These are phyloP conservation scores for Lolium rigidum DNA, from an alignment of 176 grass and related monocot species.

Conservation along the genomic window DNA sequence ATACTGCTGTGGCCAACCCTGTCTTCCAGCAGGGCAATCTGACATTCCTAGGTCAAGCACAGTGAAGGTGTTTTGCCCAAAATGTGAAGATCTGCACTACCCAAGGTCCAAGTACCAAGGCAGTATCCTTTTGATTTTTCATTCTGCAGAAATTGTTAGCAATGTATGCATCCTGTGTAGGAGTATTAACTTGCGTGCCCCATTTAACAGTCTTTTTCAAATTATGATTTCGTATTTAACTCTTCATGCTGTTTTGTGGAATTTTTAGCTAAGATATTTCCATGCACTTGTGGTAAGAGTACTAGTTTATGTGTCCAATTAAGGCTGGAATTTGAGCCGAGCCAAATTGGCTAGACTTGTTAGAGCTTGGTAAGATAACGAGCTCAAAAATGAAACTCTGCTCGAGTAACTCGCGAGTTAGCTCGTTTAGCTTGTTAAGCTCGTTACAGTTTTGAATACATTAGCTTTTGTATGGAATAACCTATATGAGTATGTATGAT, in stretches of 20 bases:
- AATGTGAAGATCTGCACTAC: slow-evolving; percentile 95
- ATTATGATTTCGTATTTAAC: neutral
- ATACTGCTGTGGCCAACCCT: slow-evolving; percentile 92
- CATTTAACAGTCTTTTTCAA: neutral
- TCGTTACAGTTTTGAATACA: no score
- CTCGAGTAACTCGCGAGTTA: no score
- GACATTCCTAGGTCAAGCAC: slow-evolving; percentile 93
- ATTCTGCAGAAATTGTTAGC: neutral
- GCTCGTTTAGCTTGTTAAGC: no score
- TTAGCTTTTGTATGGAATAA: no score
- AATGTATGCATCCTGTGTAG: neutral
- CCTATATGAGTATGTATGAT: no score
- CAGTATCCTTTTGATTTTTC: slow-evolving; percentile 84
- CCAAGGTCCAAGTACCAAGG: slow-evolving; percentile 98
- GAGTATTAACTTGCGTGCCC: slow-evolving; percentile 2
- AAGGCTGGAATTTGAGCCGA: no score
- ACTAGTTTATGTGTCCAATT: neutral
- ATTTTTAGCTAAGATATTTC: slow-evolving; percentile 17
- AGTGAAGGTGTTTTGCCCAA: slow-evolving; percentile 96
- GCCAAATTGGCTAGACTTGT: no score
- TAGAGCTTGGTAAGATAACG: no score
- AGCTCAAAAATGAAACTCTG: no score
- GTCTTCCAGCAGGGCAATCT: slow-evolving; percentile 92
- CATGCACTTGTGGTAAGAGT: neutral
- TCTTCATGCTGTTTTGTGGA: neutral